These are phyloP conservation scores for Saitozyma sp. DNA, from an alignment of 768 basidiomycete genomes.

Conservation along the genomic window DNA sequence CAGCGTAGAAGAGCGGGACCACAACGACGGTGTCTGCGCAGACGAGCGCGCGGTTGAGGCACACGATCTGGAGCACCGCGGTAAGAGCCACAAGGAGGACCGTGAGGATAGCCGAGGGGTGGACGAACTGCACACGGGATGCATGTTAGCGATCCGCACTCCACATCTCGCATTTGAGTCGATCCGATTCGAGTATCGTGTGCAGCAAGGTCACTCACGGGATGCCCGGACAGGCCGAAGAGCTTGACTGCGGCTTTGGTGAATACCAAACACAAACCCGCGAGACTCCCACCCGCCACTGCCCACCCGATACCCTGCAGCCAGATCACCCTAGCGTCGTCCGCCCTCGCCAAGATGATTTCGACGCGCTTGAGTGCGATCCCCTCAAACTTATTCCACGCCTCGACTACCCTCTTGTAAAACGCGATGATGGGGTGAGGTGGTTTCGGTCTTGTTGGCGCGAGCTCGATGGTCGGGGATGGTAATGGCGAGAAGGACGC, in stretches of 20 bases:
- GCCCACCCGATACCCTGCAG: constrained; percentile 92
- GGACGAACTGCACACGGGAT: constrained; percentile 75
- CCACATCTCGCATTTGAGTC: not conserved
- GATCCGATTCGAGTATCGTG: not conserved
- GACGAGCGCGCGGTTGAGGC: constrained; percentile 83
- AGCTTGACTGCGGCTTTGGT: constrained; percentile 61
- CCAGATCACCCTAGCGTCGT: constrained; percentile 85
- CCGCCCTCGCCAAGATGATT: constrained; percentile 71
- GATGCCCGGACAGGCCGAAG: constrained; percentile 35
- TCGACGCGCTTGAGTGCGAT: constrained; percentile 65
- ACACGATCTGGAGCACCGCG: constrained; percentile 85
- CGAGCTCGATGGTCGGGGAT: constrained; percentile 42
- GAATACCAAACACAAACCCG: constrained; percentile 86
- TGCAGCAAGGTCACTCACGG: constrained; percentile 20
- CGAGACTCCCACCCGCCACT: constrained; percentile 84
- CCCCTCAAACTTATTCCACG: constrained; percentile 60
- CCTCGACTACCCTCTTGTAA: constrained; percentile 18
- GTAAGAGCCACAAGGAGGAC: constrained; percentile 63
- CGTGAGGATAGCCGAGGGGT: constrained; percentile 75
- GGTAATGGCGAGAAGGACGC: constrained; percentile 68
- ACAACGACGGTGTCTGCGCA: constrained; percentile 73
- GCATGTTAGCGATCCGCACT: constrained; percentile 54
- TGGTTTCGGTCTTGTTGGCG: constrained; percentile 12
- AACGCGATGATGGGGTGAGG: constrained; percentile 22
- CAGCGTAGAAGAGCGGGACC: constrained; percentile 91